A percentile compares a stretch with the other conserved stretches of the same genome.
phyloP scores from a whole-genome alignment of 1,284 basidiomycete species.

The Binderoboletus segoi region DNA sequence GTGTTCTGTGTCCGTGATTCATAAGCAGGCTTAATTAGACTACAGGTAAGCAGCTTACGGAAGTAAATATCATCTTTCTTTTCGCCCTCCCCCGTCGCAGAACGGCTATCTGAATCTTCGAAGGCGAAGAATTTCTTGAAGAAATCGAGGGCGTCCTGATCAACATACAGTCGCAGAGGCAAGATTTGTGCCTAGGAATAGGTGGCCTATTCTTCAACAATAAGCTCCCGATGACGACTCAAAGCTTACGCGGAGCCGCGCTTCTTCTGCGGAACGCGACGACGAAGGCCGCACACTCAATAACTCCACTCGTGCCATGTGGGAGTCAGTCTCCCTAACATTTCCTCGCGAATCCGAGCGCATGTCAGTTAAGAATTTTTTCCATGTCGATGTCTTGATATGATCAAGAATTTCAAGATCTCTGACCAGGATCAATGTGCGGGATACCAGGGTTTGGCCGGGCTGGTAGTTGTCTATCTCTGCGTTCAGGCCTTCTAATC shows the following conservation, averaged over 20 bases:
- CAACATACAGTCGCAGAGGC: constrained; percentile 90
- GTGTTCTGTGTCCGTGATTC: constrained; percentile 56
- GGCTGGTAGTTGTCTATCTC: constrained; percentile 69
- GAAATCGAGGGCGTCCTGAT: constrained; percentile 98
- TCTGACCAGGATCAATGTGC: constrained; percentile 64
- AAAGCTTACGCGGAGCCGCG: constrained; percentile 72
- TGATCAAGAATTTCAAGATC: constrained; percentile 93
- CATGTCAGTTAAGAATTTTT: constrained; percentile 90
- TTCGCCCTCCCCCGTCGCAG: constrained; percentile 38
- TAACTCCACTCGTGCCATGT: constrained; percentile 91
- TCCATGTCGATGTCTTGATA: constrained; percentile 98
- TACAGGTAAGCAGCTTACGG: constrained; percentile 49
- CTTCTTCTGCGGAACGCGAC: constrained; percentile 73
- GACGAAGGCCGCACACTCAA: constrained; percentile 71
- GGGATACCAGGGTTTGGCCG: constrained; percentile 60
- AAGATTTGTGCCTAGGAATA: constrained; percentile 76
- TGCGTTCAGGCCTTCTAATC: constrained; percentile 63
- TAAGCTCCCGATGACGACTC: background rate
- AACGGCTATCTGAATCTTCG: constrained; percentile 58
- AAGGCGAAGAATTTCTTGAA: constrained; percentile 96
- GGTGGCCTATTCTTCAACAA: background rate
- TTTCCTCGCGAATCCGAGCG: constrained; percentile 83
- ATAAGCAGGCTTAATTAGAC: background rate
- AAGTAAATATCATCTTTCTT: constrained; percentile 67
- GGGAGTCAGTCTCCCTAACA: constrained; percentile 84